These are phyloP conservation scores for Lentinula sp. DNA, from an alignment of 768 basidiomycete species.

Conservation along the genomic window DNA sequence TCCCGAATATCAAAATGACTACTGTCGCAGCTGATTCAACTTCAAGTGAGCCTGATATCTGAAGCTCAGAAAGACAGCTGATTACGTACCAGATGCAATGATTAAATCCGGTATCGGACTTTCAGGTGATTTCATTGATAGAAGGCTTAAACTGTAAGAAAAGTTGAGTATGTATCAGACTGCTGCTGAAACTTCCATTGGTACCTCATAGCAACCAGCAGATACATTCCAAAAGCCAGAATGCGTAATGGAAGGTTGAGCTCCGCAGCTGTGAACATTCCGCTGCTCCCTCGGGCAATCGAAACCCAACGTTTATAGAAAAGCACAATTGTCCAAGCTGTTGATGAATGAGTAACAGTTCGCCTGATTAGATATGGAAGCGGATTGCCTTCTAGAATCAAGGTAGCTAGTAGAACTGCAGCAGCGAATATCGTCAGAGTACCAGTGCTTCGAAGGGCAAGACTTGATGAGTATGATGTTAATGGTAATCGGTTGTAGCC, in stretches of 20 bases:
- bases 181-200: background rate
- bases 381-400: conserved; percentile 30
- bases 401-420: conserved; percentile 29
- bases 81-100: conserved; percentile 33
- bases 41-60: background rate
- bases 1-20: conserved; percentile 40
- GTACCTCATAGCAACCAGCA: conserved; percentile 36
- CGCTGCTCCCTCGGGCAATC: conserved; percentile 15
- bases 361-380: background rate
- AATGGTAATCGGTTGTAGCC: no score
- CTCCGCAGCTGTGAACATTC: conserved; percentile 23
- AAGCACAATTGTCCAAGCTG: conserved; percentile 36
- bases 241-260: conserved; percentile 41
- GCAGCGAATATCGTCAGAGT: conserved; percentile 34
- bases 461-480: background rate
- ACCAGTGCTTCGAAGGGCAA: conserved; percentile 23
- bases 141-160: conserved; percentile 31
- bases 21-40: conserved; percentile 32
- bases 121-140: conserved; percentile 36
- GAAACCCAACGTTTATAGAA: conserved; percentile 28
- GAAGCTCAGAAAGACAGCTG: background rate
- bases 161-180: background rate
- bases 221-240: conserved; percentile 36
- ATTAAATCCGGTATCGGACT: conserved; percentile 42
- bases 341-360: background rate